Evolutionary conservation across 2,329 filamentous ascomycete genomes (phyloP), one percentile per base, ranked within the genome.

Genomic region (Colletotrichum filicis): DNA sequence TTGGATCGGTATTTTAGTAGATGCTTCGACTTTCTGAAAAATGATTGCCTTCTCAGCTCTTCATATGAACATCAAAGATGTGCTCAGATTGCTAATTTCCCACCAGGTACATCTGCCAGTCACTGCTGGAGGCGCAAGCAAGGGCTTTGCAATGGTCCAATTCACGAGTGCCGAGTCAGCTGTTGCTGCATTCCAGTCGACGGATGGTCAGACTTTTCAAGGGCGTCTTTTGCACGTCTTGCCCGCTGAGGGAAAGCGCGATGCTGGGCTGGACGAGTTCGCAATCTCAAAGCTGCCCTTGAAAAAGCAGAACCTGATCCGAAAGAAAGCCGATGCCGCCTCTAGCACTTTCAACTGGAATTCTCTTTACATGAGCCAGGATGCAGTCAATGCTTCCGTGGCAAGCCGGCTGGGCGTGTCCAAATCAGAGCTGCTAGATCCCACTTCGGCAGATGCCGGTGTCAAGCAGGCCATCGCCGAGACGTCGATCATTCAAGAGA

Each of bases 1-100:
- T 91, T 92, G 93, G 92, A 92, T 95, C 92, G 94, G 90, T 93
- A 97, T 98, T 97, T 98, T 99, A 98, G 97, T 99, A 99, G 96
- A 98, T 98, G 94, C 94, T 93, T 95, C 92, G 95, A 93, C 85
- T 88, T 87, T 90, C 95, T 97, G 93, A 95, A 85, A 60, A 37
- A 65, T 68, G 60, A 75, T 73, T 86, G 85, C 76, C 82, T 80
- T 78, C 78, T 76, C 68, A 66, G 26, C 59, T 63, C 26, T 53
- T 61, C 32, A 49, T 32, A 37, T 26, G 53, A n/a, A 62, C 32
- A 56, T 66, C 30, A 59, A 42, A 52, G 19, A 14, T 32, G 28
- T 62, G 62, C 66, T 71, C 68, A 32, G 74, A 53, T 67, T 37
- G 71, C 71, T 75, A 68, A 75, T 68, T 78, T 78, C 75, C 79